Conservation (phyloP, 495 filamentous ascomycete genomes). For the Lepidopterella palustris region DNA sequence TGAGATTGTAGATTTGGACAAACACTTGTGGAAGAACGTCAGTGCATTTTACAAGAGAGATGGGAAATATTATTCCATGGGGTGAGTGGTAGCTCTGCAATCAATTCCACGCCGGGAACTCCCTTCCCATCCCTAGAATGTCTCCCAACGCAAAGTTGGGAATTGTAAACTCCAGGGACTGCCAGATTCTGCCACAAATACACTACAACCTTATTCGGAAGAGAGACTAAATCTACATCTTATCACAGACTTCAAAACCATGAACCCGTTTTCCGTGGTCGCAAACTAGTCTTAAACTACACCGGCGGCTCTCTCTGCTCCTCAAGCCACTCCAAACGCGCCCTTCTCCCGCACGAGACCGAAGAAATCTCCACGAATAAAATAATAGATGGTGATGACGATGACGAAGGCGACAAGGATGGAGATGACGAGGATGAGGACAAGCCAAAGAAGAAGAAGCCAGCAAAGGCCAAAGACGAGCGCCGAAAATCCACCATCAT, state of each 20-base stretch:
- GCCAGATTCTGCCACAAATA: neutral
- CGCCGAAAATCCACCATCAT: conserved; percentile 81
- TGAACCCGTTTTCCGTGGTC: conserved; percentile 69
- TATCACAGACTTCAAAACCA: conserved; percentile 56
- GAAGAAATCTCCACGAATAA: conserved; percentile 30
- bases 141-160: neutral
- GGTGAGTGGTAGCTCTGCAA: conserved; percentile 46
- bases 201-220: neutral
- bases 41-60: conserved; percentile 80
- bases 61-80: conserved; percentile 74
- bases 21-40: conserved; percentile 65
- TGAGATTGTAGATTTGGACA: conserved; percentile 55
- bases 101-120: neutral
- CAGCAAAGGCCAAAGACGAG: conserved; percentile 31
- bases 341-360: conserved; percentile 21
- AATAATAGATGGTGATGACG: conserved; percentile 33
- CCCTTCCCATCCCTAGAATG: neutral
- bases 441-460: conserved; percentile 28
- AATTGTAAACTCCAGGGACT: neutral
- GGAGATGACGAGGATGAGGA: conserved; percentile 36
- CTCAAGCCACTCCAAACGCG: conserved; percentile 15
- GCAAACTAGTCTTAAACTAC: conserved; percentile 89
- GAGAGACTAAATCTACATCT: neutral
- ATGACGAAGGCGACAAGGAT: conserved; percentile 38
- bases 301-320: conserved; percentile 80